These are phyloP conservation scores for Eutrema japonicum DNA, from an alignment of 345 rosid genomes.

Conservation along the genomic window DNA sequence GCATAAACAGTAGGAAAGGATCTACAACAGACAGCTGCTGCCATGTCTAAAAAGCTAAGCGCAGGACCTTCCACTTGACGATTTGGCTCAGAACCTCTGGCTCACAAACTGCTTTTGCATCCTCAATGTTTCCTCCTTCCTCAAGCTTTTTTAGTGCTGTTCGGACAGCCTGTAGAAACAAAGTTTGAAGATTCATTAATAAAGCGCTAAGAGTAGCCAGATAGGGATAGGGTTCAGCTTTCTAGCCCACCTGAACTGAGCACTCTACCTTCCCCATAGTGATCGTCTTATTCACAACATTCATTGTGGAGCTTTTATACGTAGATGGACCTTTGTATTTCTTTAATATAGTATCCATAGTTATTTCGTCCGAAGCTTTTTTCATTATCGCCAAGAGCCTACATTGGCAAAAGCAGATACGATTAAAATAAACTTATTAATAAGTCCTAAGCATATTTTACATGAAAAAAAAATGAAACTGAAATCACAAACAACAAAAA, in stretches of 20 bases:
- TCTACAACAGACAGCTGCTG: conserved; percentile 17
- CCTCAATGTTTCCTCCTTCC: conserved; percentile 68
- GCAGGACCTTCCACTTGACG: conserved; percentile 81
- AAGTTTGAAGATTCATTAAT: conserved; percentile 6
- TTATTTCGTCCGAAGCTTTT: conserved; percentile 60
- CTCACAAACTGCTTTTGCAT: conserved; percentile 89
- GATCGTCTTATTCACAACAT: conserved; percentile 61
- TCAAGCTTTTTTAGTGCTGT: conserved; percentile 76
- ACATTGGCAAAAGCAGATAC: conserved; percentile 38
- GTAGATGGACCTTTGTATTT: conserved; percentile 63
- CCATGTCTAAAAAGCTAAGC: conserved; percentile 19
- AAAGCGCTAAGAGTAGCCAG: conserved; percentile 10
- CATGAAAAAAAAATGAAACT: conserved; percentile 17
- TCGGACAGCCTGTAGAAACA: conserved; percentile 65
- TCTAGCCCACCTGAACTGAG: conserved; percentile 71
- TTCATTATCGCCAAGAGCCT: conserved; percentile 63
- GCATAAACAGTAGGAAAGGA: conserved; percentile 6
- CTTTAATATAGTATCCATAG: conserved; percentile 52
- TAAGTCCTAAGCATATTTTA: conserved; percentile 14
- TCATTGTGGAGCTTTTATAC: conserved; percentile 51
- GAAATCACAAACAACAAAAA: conserved; percentile 19
- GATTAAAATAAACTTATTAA: conserved; percentile 7
- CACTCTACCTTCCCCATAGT: conserved; percentile 83
- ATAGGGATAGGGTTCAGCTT: conserved; percentile 22
- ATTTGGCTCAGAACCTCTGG: conserved; percentile 72